Evolutionary conservation across 129 eudicot genomes (phyloP).

Genomic region (Apium graveolens): DNA sequence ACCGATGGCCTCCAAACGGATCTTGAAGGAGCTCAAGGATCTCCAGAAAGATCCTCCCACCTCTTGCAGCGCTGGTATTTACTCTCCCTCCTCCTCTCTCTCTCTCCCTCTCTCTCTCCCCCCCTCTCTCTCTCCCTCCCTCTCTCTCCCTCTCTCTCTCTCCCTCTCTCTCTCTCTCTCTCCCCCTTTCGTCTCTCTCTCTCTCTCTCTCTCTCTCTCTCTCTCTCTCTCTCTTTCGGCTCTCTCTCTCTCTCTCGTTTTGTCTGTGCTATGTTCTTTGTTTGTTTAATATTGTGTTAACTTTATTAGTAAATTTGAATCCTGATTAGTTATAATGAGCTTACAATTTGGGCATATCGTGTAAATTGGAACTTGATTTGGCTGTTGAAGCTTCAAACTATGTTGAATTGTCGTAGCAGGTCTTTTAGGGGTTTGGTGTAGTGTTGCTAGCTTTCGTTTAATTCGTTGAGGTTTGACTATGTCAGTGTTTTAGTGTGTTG

Average conservation of each 20-base stretch:
- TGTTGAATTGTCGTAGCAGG: not conserved
- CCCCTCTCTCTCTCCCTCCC: too few species aligned
- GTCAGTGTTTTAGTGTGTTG: too few species aligned
- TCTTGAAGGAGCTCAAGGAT: slow-evolving; percentile 16
- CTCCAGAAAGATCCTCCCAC: slow-evolving; percentile 14
- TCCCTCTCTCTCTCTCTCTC: too few species aligned
- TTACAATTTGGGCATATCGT: not conserved
- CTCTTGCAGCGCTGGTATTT: slow-evolving; percentile 11
- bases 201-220: too few species aligned
- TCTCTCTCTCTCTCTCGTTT: too few species aligned
- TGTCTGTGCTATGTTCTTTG: not conserved
- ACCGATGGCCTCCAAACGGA: slow-evolving; percentile 11
- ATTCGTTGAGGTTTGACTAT: not conserved
- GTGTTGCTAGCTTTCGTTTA: not conserved
- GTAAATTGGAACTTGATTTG: not conserved
- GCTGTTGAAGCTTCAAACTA: not conserved
- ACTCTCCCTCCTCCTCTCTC: not conserved
- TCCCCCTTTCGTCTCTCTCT: too few species aligned
- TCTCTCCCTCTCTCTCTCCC: not conserved
- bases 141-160: too few species aligned
- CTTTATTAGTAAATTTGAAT: not conserved
- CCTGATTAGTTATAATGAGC: not conserved
- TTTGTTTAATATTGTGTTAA: not conserved
- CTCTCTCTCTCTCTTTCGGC: too few species aligned
- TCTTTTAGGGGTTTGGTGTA: not conserved